These are phyloP conservation scores for Euphorbia pulcherrima DNA, from an alignment of 345 rosid genomes.

Conservation along the genomic window DNA sequence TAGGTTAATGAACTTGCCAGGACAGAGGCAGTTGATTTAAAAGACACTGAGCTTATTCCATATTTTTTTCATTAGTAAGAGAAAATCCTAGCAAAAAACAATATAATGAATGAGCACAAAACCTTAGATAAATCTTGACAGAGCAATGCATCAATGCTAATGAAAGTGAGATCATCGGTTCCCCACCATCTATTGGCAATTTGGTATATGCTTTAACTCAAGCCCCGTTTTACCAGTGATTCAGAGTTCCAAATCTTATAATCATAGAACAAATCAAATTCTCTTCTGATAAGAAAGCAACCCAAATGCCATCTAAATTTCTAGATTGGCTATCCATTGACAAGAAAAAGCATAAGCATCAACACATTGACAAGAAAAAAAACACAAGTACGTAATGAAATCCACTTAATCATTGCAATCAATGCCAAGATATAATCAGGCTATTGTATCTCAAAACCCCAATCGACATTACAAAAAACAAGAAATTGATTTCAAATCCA, in stretches of 20 bases:
- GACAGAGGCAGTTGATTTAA: neutral
- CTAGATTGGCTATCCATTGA: neutral
- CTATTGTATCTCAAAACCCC: neutral
- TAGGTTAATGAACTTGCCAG: neutral
- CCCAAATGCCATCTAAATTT: neutral
- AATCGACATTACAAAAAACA: neutral
- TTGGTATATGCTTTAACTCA: neutral
- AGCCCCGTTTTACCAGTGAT: neutral
- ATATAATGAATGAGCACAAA: neutral
- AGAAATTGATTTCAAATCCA: neutral
- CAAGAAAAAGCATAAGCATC: neutral
- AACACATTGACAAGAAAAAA: neutral
- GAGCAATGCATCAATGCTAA: neutral
- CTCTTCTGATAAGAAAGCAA: neutral
- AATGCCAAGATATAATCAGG: neutral
- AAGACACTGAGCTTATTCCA: neutral
- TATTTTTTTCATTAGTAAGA: neutral
- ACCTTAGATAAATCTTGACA: neutral
- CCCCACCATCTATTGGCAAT: neutral
- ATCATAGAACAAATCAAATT: neutral
- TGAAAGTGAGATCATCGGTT: neutral
- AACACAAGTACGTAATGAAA: neutral
- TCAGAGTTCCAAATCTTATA: neutral
- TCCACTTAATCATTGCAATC: neutral
- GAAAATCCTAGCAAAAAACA: slow-evolving; percentile 1